phyloP scores from a whole-genome alignment of 768 basidiomycete species.

The Calvatia gigantea region DNA sequence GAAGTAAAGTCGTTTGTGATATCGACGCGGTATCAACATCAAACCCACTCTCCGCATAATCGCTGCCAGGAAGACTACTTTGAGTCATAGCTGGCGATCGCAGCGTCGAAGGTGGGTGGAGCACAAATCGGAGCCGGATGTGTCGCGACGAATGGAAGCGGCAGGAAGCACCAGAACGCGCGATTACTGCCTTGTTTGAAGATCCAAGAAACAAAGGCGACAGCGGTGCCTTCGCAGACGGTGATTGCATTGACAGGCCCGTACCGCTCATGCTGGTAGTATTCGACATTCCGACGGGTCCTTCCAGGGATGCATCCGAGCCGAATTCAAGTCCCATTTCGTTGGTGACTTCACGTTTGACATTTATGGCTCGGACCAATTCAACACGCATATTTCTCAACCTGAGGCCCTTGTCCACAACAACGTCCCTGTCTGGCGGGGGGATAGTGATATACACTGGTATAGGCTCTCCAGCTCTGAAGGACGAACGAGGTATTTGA shows the following conservation, averaged over 20 bases:
- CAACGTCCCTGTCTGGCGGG: slow-evolving; percentile 62
- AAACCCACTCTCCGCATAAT: slow-evolving; percentile 46
- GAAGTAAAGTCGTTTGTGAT: slow-evolving; percentile 79
- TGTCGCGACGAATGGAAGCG: slow-evolving; percentile 78
- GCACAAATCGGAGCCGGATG: slow-evolving; percentile 74
- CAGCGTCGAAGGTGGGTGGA: slow-evolving; percentile 60
- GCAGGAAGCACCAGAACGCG: slow-evolving; percentile 88
- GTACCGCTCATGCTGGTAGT: not conserved
- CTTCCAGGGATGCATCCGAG: slow-evolving; percentile 20
- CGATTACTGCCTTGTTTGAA: slow-evolving; percentile 54
- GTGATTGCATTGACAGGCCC: slow-evolving; percentile 18
- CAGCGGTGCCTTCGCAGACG: slow-evolving; percentile 36
- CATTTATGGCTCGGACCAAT: slow-evolving; percentile 63
- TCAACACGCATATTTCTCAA: slow-evolving; percentile 81
- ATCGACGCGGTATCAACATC: slow-evolving; percentile 71
- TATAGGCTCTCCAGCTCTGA: slow-evolving; percentile 68
- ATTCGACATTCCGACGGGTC: slow-evolving; percentile 11
- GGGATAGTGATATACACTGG: slow-evolving; percentile 81
- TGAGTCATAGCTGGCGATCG: slow-evolving; percentile 46
- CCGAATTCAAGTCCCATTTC: slow-evolving; percentile 33
- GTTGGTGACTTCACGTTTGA: slow-evolving; percentile 42
- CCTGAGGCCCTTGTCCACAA: slow-evolving; percentile 66
- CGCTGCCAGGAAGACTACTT: slow-evolving; percentile 37
- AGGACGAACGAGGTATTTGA: slow-evolving; percentile 69
- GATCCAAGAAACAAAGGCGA: slow-evolving; percentile 38